Conservation (phyloP, 1,284 basidiomycete species). For the Leucoagaricus sp. region DNA sequence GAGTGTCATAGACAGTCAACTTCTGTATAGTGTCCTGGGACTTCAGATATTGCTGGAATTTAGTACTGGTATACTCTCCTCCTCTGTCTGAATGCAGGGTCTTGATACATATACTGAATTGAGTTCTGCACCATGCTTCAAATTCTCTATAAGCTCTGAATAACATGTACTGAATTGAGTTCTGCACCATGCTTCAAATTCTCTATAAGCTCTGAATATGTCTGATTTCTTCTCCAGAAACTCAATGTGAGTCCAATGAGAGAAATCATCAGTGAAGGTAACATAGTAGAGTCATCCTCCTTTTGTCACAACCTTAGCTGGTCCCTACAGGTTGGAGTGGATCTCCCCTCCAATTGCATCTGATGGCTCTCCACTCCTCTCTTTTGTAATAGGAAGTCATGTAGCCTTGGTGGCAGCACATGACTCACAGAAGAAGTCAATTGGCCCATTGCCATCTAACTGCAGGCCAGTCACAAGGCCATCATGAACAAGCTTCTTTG, state of each 20-base stretch:
- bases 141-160: too few species aligned
- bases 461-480: slow-evolving; percentile 32
- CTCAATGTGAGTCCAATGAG: slow-evolving; percentile 24
- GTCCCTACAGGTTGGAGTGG: too few species aligned
- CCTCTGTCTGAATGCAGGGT: too few species aligned
- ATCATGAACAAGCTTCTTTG: slow-evolving; percentile 25
- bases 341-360: slow-evolving; percentile 13
- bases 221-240: slow-evolving; percentile 30
- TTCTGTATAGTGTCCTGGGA: too few species aligned
- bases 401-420: neutral
- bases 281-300: slow-evolving; percentile 29
- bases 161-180: too few species aligned
- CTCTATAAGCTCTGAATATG: slow-evolving; percentile 26
- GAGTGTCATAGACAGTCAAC: too few species aligned
- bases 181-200: slow-evolving; percentile 29
- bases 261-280: slow-evolving; percentile 32
- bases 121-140: too few species aligned
- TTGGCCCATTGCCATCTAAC: too few species aligned
- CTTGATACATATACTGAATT: too few species aligned
- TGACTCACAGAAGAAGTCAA: slow-evolving; percentile 27
- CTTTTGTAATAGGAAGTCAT: neutral
- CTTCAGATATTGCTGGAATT: too few species aligned
- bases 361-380: neutral
- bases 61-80: too few species aligned
- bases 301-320: slow-evolving; percentile 24